Evolutionary conservation across 305 asterid genomes (phyloP), one percentile per base, ranked within the genome.

Genomic region (Vinca major): DNA sequence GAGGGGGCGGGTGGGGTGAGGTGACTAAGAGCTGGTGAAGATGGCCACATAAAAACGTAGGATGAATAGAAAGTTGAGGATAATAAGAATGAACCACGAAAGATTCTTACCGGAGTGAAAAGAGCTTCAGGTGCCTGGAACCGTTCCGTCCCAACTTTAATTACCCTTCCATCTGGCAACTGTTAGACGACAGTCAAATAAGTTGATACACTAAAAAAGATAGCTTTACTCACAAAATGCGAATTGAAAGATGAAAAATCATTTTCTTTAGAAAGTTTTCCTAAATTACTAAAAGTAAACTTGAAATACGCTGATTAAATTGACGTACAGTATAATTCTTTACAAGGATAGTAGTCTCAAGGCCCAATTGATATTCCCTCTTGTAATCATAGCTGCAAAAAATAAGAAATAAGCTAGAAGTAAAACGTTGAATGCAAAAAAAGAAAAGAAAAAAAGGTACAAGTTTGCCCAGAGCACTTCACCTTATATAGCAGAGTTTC

Each of bases 71-170:
- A 57, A 26, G 43, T 13, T 44, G 51, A 57, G 47, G 69, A 37
- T 47, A 11, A 43, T 40, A 50, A 67, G 52, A 48, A 47, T 40
- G 48, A 56, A 65, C 33, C 50, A 41, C 37, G 36, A 68, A 37
- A 61, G 54, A 62, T n/a, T 71, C 91, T 76, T 84, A 90, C 97
- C 1, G 98, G 98, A 73, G 98, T 87, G 69, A 92, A 92, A 66
- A 92, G 97, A 68, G 97, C 98, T 75, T 92, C 98, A 20, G 98
- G 95, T 77, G 98, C 97, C 82, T 90, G 98, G 84, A 92, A 92
- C 70, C 98, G 81, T 78, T 90, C 98, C 47, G 95, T 87, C 76
- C 95, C 96, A 69, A 90, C 98, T 85, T 92, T 92, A 67, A 92
- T 88, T 72, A 87, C 86, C 77, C 97, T 90, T 83, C 98, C 98